phyloP scores from a whole-genome alignment of 495 filamentous ascomycete species.

The Diplogelasinospora grovesii region DNA sequence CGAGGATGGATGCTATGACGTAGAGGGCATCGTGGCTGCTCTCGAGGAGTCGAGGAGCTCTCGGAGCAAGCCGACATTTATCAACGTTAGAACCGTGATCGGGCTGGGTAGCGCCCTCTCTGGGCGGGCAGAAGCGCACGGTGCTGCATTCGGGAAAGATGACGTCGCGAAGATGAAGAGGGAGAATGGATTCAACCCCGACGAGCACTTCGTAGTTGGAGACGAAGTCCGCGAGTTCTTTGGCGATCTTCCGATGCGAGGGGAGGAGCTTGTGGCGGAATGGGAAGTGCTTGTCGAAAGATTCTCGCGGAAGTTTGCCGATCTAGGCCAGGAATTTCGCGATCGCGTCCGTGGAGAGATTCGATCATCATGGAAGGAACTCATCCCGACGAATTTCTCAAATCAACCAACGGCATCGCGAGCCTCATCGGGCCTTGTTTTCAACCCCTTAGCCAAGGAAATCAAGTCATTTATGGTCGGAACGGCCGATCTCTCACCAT shows the following conservation, averaged over 20 bases:
- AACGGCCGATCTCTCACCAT: slow-evolving; percentile 79
- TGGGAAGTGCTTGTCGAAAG: slow-evolving; percentile 91
- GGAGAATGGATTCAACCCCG: slow-evolving; percentile 92
- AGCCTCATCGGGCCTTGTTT: too few relatives aligned
- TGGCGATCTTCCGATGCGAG: slow-evolving; percentile 68
- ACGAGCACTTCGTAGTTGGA: slow-evolving; percentile 88
- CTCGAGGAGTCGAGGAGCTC: slow-evolving; percentile 77
- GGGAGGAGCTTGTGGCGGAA: slow-evolving; percentile 85
- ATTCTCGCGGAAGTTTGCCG: slow-evolving; percentile 69
- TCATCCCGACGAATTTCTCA: slow-evolving; percentile 57
- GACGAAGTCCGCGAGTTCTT: slow-evolving; percentile 93
- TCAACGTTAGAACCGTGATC: slow-evolving; percentile 96
- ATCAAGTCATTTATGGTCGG: slow-evolving; percentile 69
- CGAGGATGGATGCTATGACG: slow-evolving; percentile 83
- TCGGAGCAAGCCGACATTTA: slow-evolving; percentile 92
- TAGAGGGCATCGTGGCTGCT: slow-evolving; percentile 80
- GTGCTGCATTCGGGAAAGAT: slow-evolving; percentile 86
- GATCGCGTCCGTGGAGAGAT: slow-evolving; percentile 78
- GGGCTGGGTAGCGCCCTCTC: slow-evolving; percentile 90
- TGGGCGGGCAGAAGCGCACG: slow-evolving; percentile 93
- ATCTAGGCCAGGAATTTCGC: slow-evolving; percentile 68
- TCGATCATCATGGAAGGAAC: slow-evolving; percentile 95
- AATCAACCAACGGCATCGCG: too few relatives aligned
- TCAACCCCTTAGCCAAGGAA: too few relatives aligned
- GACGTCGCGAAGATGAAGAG: slow-evolving; percentile 86